phyloP scores from a whole-genome alignment of 331 rosid genomes.

The Prunus yedoensis region DNA sequence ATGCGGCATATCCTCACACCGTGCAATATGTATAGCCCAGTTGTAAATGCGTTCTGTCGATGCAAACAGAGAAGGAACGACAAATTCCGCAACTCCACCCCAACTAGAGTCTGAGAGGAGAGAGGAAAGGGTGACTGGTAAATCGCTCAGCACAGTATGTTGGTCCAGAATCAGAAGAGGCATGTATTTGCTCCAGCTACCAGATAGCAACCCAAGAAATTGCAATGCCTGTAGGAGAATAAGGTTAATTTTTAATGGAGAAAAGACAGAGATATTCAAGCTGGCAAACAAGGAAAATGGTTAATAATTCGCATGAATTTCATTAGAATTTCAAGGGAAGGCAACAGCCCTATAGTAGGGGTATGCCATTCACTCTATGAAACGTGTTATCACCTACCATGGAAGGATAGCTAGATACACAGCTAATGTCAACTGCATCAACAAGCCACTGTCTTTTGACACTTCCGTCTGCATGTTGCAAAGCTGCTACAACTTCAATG shows the following conservation, averaged over 20 bases:
- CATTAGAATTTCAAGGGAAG: background rate
- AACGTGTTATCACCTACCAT: constrained; percentile 48
- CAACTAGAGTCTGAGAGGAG: constrained; percentile 62
- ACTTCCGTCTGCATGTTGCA: constrained; percentile 73
- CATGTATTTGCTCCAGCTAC: constrained; percentile 83
- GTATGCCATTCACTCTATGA: background rate
- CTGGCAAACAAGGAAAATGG: background rate
- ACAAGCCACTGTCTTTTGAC: constrained; percentile 79
- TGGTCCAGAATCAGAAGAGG: constrained; percentile 69
- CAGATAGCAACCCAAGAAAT: constrained; percentile 70
- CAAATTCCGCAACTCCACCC: constrained; percentile 51
- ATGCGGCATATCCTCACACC: constrained; percentile 31
- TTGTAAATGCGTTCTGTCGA: constrained; percentile 66
- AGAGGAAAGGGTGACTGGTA: constrained; percentile 74
- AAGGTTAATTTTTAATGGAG: constrained; percentile 1
- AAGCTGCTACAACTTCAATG: constrained; percentile 70
- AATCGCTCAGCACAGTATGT: constrained; percentile 55
- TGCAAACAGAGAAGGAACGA: constrained; percentile 53
- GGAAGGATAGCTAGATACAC: constrained; percentile 75
- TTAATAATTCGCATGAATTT: background rate
- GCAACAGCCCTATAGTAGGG: background rate
- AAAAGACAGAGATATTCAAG: background rate
- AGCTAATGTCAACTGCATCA: constrained; percentile 84
- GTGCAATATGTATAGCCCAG: constrained; percentile 33
- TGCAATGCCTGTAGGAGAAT: constrained; percentile 57